Evolutionary conservation across 106 monocot genomes (phyloP), one percentile per base, ranked within the genome.

Genomic region (Dendrobium officinale): DNA sequence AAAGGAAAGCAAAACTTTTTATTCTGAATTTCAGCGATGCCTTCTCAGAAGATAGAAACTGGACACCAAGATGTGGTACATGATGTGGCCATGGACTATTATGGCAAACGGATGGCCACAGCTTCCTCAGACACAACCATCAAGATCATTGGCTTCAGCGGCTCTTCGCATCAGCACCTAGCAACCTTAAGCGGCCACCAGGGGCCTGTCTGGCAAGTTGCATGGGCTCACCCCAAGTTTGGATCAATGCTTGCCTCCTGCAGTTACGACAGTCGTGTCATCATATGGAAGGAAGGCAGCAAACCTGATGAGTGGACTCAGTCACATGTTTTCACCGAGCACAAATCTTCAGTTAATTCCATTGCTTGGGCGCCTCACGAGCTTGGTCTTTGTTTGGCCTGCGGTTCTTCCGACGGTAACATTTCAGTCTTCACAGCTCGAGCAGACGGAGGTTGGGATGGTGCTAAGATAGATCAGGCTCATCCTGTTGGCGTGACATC

Each of bases 401-500:
- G 84, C 22, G 84, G 84, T 5, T 84, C 84, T 0, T 84, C 84
- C 0, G 84, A 84, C 47, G 84, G 84, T 6, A 79, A 84, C 59
- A 84, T 84, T 2, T 80, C 84, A 1, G 84, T 84, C 37, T 37
- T 84, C 80, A 84, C 84, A 0, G 80, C 75, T 19, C 73, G 79
- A 59, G 48, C 80, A 0, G 80, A 80, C 26, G 84, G 84, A 37
- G 84, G 84, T 0, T 84, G 84, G 84, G 80, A 84, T 43, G 54
- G 51, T 45, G 75, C 84, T 2, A 79, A n/a, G 80, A 84, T 84
- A 10, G 76, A 80, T 42, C 84, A 84, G 80, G 84, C 84, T 2
- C 84, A 80, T 31, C 84, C 84, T 4, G 84, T 84, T 24, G 84
- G 84, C 11, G 84, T 84, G 17, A 84, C 84, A 5, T 79, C 84